phyloP scores from a whole-genome alignment of 2,329 filamentous ascomycete species.

The Talaromyces rugulosus region DNA sequence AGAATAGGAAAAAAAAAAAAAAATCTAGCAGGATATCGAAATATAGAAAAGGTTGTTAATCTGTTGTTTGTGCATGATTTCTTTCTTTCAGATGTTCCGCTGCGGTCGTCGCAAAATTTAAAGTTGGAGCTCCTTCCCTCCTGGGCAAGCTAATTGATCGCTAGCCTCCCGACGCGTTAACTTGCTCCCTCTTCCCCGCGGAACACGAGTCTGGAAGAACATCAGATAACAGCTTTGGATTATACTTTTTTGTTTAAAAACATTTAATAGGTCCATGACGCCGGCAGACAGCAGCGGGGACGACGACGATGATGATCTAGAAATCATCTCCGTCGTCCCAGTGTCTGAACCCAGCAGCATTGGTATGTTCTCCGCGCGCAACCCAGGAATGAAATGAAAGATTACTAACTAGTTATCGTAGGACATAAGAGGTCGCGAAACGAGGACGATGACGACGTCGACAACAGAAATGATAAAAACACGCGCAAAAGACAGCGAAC shows the following conservation, averaged over 20 bases:
- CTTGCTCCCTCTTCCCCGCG: not conserved
- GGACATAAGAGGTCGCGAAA: conserved; percentile 7
- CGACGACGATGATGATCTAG: conserved; percentile 44
- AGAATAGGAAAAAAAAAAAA: not conserved
- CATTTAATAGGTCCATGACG: conserved; percentile 13
- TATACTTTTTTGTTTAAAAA: not conserved
- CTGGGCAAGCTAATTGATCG: conserved; percentile 13
- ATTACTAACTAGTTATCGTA: not conserved
- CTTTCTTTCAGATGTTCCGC: not conserved
- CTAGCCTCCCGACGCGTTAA: not conserved
- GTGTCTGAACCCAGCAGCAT: not conserved
- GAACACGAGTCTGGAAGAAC: not conserved
- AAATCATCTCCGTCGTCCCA: conserved; percentile 29
- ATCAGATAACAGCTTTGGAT: not conserved
- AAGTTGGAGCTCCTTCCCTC: conserved; percentile 21
- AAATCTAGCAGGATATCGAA: not conserved
- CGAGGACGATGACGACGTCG: not conserved
- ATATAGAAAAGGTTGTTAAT: not conserved
- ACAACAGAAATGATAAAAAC: not conserved
- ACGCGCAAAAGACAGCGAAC: conserved; percentile 3
- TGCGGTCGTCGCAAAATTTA: conserved; percentile 9
- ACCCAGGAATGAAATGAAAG: not conserved
- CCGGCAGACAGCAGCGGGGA: conserved; percentile 25
- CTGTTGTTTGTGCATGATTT: not conserved
- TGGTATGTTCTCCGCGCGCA: not conserved